Percentiles rank a stretch among this genome's conserved stretches.
phyloP scores from a whole-genome alignment of 768 basidiomycete genomes.

The Nevesoporus exiguus region DNA sequence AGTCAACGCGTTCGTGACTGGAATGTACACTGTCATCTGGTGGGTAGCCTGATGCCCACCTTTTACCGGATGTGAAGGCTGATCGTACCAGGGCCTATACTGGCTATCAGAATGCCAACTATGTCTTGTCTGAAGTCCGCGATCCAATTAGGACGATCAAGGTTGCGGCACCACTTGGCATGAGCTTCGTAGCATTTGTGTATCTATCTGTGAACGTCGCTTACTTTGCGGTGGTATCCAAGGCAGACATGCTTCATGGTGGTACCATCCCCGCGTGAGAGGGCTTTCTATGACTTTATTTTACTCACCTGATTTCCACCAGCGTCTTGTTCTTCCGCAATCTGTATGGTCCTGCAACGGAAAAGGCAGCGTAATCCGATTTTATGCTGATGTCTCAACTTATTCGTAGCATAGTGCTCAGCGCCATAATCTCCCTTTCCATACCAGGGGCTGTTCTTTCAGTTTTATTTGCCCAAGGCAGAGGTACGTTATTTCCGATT shows the following conservation, averaged over 20 bases:
- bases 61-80: background rate
- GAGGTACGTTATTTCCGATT: constrained; percentile 42
- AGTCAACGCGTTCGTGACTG: constrained; percentile 58
- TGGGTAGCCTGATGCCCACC: constrained; percentile 19
- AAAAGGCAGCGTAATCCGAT: constrained; percentile 41
- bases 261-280: constrained; percentile 66
- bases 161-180: constrained; percentile 63
- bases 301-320: background rate
- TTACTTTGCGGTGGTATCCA: constrained; percentile 72
- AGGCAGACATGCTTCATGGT: constrained; percentile 62
- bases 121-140: constrained; percentile 65
- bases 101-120: constrained; percentile 75
- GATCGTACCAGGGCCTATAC: constrained; percentile 53
- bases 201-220: constrained; percentile 69
- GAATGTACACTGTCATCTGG: constrained; percentile 72
- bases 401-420: constrained; percentile 45
- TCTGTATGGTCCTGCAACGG: constrained; percentile 60
- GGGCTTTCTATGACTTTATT: background rate
- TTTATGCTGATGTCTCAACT: background rate
- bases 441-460: constrained; percentile 62
- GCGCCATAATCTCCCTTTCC: constrained; percentile 60
- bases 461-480: constrained; percentile 61
- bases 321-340: constrained; percentile 75
- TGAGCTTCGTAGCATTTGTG: constrained; percentile 53
- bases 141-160: constrained; percentile 72